Evolutionary conservation across 2,329 filamentous ascomycete genomes (phyloP).

Genomic region (Aspergillus clavatus): DNA sequence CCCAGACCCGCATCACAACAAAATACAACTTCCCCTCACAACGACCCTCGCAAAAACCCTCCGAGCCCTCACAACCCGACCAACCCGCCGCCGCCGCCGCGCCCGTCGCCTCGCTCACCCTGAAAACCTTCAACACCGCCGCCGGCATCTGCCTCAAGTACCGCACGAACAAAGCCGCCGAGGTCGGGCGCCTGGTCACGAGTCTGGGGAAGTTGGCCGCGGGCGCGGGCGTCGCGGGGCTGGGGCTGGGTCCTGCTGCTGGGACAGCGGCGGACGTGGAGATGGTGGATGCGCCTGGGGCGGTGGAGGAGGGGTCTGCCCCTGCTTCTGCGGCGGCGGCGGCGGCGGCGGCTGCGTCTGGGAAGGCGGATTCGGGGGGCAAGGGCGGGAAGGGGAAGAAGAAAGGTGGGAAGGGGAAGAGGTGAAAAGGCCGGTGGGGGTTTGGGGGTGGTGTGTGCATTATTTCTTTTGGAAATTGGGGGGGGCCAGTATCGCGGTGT

Average conservation of each 20-base stretch:
- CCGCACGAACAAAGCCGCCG: slow-evolving; percentile 81
- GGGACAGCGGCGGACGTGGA: slow-evolving; percentile 34
- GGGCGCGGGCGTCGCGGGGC: slow-evolving; percentile 58
- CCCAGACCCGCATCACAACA: slow-evolving; percentile 84
- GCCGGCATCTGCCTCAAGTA: slow-evolving; percentile 86
- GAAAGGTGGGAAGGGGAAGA: slow-evolving; percentile 70
- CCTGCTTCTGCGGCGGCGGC: slow-evolving; percentile 24
- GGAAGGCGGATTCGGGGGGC: slow-evolving; percentile 16
- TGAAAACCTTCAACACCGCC: slow-evolving; percentile 85
- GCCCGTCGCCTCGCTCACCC: slow-evolving; percentile 64
- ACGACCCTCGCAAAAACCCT: slow-evolving; percentile 22
- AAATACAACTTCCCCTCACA: slow-evolving; percentile 68
- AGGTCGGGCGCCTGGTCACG: slow-evolving; percentile 77
- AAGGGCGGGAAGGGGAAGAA: slow-evolving; percentile 43
- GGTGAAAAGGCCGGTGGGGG: slow-evolving; percentile 44
- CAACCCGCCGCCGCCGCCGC: slow-evolving; percentile 53
- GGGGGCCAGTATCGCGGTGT: too few species aligned
- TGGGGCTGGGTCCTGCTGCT: slow-evolving; percentile 29
- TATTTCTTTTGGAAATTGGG: too few species aligned
- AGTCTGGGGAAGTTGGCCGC: slow-evolving; percentile 71
- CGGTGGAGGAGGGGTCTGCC: slow-evolving; percentile 24
- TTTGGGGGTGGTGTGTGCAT: too few species aligned
- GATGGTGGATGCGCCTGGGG: slow-evolving; percentile 31
- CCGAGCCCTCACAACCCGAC: slow-evolving; percentile 27
- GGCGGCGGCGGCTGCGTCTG: slow-evolving; percentile 15